Conservation (phyloP, 1,139 yeast species). For the Magnusiomyces tetraspermus region DNA sequence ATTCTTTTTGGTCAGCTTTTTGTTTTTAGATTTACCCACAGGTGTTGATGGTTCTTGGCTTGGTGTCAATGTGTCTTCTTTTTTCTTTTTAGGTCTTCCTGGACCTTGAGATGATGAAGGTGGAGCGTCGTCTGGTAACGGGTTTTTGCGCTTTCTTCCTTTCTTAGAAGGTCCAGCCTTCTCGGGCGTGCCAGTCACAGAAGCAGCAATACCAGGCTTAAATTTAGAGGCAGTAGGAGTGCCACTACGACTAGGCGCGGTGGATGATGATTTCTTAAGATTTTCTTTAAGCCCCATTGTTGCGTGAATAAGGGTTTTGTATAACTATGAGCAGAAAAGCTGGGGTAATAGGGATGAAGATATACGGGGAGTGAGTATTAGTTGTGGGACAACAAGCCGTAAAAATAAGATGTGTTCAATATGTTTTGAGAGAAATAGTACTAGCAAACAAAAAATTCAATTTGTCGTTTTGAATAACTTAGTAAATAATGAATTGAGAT, state of each 20-base stretch:
- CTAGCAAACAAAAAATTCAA: no score
- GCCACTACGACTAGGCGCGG: background rate
- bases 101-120: slow-evolving; percentile 11
- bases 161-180: slow-evolving; percentile 8
- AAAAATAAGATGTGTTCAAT: no score
- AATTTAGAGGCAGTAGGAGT: background rate
- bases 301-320: no score
- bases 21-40: background rate
- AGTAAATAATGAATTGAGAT: no score
- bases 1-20: background rate
- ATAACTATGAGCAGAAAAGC: no score
- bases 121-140: slow-evolving; percentile 5
- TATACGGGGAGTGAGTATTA: no score
- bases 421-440: no score
- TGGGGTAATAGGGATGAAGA: no score
- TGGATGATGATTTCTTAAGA: background rate
- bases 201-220: background rate
- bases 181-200: background rate
- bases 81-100: slow-evolving; percentile 13
- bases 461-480: no score
- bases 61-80: slow-evolving; percentile 4
- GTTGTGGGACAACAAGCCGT: no score
- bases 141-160: slow-evolving; percentile 15
- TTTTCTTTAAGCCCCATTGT: no score
- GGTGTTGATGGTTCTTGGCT: background rate